A percentile compares a stretch with the other conserved stretches of the same genome.
These are phyloP conservation scores for Monosporascus sp. DNA, from an alignment of 2,329 filamentous ascomycete species.

Conservation along the genomic window DNA sequence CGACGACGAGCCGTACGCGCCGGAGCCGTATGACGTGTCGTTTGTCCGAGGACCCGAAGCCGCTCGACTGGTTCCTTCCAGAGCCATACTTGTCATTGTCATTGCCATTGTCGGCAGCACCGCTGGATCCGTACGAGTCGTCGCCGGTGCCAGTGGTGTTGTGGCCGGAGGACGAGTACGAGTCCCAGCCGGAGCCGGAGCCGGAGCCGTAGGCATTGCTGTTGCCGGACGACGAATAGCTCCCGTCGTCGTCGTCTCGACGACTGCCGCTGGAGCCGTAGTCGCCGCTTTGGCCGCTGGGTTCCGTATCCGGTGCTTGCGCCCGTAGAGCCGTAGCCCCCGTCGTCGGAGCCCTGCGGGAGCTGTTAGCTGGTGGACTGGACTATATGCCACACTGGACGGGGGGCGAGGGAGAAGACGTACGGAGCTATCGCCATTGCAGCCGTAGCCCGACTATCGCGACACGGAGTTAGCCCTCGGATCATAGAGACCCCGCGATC, in stretches of 20 bases:
- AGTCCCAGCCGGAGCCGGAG: constrained; percentile 14
- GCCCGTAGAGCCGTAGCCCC: constrained; percentile 22
- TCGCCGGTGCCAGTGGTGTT: background rate
- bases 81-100: constrained; percentile 16
- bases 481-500: background rate
- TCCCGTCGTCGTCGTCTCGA: background rate
- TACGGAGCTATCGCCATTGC: constrained; percentile 8
- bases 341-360: constrained; percentile 11
- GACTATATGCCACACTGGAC: constrained; percentile 1
- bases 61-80: constrained; percentile 13
- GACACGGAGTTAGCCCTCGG: constrained; percentile 3
- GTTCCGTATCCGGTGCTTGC: constrained; percentile 23
- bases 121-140: constrained; percentile 14
- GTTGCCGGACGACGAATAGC: constrained; percentile 7
- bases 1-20: constrained; percentile 13
- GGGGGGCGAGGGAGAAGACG: background rate
- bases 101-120: background rate
- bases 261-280: background rate
- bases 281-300: constrained; percentile 7
- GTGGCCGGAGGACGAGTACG: constrained; percentile 2
- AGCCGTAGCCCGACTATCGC: constrained; percentile 16
- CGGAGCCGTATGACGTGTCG: constrained; percentile 12
- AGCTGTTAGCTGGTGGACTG: background rate
- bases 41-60: background rate
- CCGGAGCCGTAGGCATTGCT: constrained; percentile 4